phyloP scores from a whole-genome alignment of 805 yeast species.

The Starmerella stigmatis region DNA sequence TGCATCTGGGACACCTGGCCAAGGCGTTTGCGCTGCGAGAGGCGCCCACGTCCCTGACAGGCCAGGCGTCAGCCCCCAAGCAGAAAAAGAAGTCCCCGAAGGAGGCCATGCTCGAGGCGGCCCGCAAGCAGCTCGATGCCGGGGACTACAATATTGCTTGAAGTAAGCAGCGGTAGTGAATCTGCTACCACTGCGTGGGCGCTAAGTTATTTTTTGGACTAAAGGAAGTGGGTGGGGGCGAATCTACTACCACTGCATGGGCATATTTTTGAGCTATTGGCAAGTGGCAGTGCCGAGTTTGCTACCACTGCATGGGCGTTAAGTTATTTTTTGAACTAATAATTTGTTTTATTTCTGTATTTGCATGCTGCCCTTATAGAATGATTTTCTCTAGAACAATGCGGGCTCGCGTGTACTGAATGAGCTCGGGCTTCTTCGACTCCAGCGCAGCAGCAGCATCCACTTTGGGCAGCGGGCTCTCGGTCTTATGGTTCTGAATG shows the following conservation, averaged over 20 bases:
- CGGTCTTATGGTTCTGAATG: neutral
- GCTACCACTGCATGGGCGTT: neutral
- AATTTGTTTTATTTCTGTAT: neutral
- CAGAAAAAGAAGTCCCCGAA: constrained; percentile 19
- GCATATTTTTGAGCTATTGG: too few relatives aligned
- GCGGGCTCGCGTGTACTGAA: constrained; percentile 15
- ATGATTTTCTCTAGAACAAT: constrained; percentile 13
- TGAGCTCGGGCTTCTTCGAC: constrained; percentile 11
- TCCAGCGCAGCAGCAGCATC: constrained; percentile 11
- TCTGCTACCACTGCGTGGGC: neutral
- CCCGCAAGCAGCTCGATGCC: constrained; percentile 19
- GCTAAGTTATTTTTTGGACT: neutral
- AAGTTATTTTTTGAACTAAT: neutral
- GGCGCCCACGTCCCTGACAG: constrained; percentile 55
- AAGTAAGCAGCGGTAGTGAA: neutral
- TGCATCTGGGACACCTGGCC: constrained; percentile 94
- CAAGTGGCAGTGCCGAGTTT: neutral
- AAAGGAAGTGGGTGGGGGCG: too few relatives aligned
- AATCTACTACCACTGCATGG: too few relatives aligned
- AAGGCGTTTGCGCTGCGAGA: constrained; percentile 91
- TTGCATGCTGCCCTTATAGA: neutral
- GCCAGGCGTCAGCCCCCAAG: constrained; percentile 10
- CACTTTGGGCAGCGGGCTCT: neutral
- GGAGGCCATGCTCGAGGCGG: constrained; percentile 22
- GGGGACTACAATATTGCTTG: constrained; percentile 24